Evolutionary conservation across 1,284 basidiomycete genomes (phyloP), one percentile per base, ranked within the genome.

Genomic region (Apiotrichum veenhuisii): DNA sequence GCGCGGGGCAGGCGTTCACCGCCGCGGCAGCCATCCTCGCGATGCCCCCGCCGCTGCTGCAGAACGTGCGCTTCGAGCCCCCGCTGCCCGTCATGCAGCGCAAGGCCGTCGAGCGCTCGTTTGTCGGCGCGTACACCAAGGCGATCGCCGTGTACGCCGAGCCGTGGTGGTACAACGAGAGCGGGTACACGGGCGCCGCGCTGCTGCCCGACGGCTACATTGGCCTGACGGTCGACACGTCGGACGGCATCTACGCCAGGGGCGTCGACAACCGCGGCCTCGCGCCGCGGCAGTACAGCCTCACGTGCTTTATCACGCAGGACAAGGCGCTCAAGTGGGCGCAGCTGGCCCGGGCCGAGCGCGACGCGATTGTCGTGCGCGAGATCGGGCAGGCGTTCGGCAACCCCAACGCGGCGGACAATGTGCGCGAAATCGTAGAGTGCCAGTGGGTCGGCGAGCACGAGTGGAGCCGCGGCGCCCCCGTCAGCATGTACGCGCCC

Each of bases 51-150:
- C 36, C 42, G 10, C 34, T 57, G 17, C 44, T 50, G 37, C 14
- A 33, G 20, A 34, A 42, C 27, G 54, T 61, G 27, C 30, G n/a
- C 8, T 57, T 55, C 37, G n/a, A 17, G 36, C 59, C 59, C 17
- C 27, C 46, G 2, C 55, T 61, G n/a, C 43, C 51, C 9, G 18
- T 43, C 15, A 25, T 23, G 23, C 45, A 61, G 36, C 49, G 46
- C 11, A n/a, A 38, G 12, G 47, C 55, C 11, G n/a, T 51, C 17
- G 43, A 53, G n/a, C 59, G 55, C 51, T 36, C 42, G 14, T 57
- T 45, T n/a, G 30, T 38, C 17, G 59, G 59, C 14, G 27, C 25
- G 22, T 61, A 54, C 55, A 7, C 51, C 36, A 61, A 61, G 59
- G 27, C 46, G n/a, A 47, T 61, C 18, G 42, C 57, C n/a, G 33